Base-by-base conservation (phyloP, 805 yeast species). In the Schwanniomyces sp. region DNA sequence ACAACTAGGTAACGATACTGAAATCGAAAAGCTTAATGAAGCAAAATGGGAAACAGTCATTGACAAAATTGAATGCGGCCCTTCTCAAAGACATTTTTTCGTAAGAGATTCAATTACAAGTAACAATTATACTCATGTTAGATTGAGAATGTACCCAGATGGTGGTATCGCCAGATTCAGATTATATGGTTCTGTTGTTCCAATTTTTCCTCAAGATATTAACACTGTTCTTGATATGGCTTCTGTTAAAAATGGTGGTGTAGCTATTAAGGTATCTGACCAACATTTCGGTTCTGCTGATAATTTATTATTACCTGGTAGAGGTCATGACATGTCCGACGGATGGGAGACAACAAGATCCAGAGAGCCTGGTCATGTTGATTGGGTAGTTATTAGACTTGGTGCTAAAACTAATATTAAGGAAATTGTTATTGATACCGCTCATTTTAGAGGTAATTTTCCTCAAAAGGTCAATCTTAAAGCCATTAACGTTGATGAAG, bases 271-370 rank as follows among this genome's bases (percentile, higher is more conserved):
- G 10, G 82, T 80, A 57, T 86, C 95, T 1, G 97, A 94, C 70
- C 96, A 92, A 72, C 98, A 91, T 70, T 92, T 92, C 62, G 96
- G 97, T 34, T 80, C 92, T 40, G 96, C 91, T 34, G 95, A 88
- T 65, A 92, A 92, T 70, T 73, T 92, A 52, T 71, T 92, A 48
- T 74, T 92, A 46, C 97, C 97, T 2, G 98, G 98, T 12, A 82
- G 97, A 51, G 99, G 99, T 44, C 81, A 78, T 58, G 97, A 92
- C 67, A 92, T 92, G 98, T 82, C 94, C 43, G 98, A 94, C 62
- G 99, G 99, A 11, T 92, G 99, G 99, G 99, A 92, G 66, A 92
- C 99, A 21, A 82, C 81, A 58, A 82, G 99, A 64, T 90, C 97
- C 1, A 80, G 98, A 64, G 75, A 72, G 10, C 80, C 84, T 4